These are phyloP conservation scores for Globisporangium recalcitrans DNA, from an alignment of 352 stramenopile species.

Conservation along the genomic window DNA sequence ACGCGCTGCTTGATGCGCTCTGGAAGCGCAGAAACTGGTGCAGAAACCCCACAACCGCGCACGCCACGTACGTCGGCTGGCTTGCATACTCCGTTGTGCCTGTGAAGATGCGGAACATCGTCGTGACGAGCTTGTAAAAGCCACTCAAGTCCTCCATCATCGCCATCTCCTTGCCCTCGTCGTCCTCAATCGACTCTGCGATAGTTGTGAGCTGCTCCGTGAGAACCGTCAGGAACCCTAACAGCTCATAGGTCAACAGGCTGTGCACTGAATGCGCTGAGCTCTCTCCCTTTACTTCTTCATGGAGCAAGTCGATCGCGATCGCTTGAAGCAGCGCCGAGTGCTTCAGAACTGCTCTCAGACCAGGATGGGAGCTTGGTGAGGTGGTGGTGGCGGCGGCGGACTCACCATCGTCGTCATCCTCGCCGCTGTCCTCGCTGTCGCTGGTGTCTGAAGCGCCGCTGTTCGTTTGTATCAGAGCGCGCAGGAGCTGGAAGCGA, in stretches of 20 bases:
- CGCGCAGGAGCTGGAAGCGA: slow-evolving; percentile 45
- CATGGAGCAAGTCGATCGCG: background rate
- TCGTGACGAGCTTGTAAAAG: slow-evolving; percentile 18
- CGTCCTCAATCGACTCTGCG: background rate
- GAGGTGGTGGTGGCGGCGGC: background rate
- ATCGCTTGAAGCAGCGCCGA: background rate
- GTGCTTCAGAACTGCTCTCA: slow-evolving; percentile 3
- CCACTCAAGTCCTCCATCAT: background rate
- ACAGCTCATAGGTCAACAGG: slow-evolving; percentile 5
- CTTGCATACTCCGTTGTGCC: slow-evolving; percentile 18
- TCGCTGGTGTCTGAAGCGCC: slow-evolving; percentile 3
- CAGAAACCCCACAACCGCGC: slow-evolving; percentile 30
- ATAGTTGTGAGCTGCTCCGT: slow-evolving; percentile 15
- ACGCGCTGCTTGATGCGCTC: slow-evolving; percentile 1
- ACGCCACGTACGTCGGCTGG: slow-evolving; percentile 46
- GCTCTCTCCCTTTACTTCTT: background rate
- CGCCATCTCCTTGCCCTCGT: background rate
- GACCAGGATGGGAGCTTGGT: background rate
- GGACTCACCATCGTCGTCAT: background rate
- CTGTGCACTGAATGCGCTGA: background rate
- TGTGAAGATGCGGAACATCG: slow-evolving; percentile 17
- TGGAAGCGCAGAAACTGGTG: slow-evolving; percentile 25
- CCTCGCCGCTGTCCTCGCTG: background rate
- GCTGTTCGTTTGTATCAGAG: slow-evolving; percentile 20
- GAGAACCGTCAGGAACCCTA: slow-evolving; percentile 32